Evolutionary conservation across 1,139 yeast genomes (phyloP).

Genomic region (Pichia sp.): DNA sequence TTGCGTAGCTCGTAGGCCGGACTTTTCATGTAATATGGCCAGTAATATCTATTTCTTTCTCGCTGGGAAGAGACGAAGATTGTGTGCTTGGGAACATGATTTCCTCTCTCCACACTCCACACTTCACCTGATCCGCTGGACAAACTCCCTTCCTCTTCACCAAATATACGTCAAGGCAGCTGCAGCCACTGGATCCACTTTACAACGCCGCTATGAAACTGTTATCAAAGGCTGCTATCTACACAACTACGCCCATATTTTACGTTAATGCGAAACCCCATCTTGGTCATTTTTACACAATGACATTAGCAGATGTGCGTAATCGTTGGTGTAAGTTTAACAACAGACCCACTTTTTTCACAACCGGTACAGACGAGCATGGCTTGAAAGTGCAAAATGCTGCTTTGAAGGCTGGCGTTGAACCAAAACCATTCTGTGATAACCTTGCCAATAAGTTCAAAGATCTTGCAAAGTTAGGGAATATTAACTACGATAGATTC

Average conservation of each 20-base stretch:
- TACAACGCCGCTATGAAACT: constrained; percentile 11
- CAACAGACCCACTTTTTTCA: constrained; percentile 45
- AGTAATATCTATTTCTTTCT: too few species aligned
- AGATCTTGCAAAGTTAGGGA: constrained; percentile 47
- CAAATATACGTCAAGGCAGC: too few species aligned
- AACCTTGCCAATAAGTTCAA: constrained; percentile 57
- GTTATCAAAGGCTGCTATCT: constrained; percentile 28
- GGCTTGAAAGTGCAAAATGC: constrained; percentile 84
- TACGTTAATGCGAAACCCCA: constrained; percentile 97
- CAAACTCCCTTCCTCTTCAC: too few species aligned
- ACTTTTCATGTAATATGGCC: too few species aligned
- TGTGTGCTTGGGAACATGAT: too few species aligned
- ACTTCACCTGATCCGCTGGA: too few species aligned
- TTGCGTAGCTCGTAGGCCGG: too few species aligned
- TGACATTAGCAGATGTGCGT: constrained; percentile 75
- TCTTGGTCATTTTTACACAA: constrained; percentile 86
- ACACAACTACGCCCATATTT: constrained; percentile 87
- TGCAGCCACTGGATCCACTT: too few species aligned
- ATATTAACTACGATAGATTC: constrained; percentile 64
- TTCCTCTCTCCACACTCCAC: too few species aligned
- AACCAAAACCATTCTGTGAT: constrained; percentile 70
- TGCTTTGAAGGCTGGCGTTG: constrained; percentile 47
- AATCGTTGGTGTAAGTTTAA: constrained; percentile 61
- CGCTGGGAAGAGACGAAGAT: too few species aligned
- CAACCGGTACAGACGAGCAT: constrained; percentile 97